phyloP scores from a whole-genome alignment of 768 basidiomycete genomes.

The Leccinum variicolor region DNA sequence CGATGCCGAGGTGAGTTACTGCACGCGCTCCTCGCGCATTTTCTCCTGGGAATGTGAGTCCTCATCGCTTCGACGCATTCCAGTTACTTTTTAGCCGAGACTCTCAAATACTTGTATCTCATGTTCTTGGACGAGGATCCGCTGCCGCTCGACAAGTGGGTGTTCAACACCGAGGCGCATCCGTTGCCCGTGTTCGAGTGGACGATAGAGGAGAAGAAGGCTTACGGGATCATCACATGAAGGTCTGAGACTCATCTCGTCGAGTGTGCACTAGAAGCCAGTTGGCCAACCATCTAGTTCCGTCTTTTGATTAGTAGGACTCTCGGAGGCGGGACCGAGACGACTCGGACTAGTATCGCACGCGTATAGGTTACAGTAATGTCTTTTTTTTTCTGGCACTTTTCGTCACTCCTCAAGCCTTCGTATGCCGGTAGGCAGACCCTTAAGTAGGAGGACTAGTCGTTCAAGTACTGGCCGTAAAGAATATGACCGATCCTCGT shows the following conservation, averaged over 20 bases:
- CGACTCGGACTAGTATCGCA: not conserved
- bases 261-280: not conserved
- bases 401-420: not conserved
- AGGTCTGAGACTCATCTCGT: not conserved
- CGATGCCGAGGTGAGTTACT: conserved; percentile 65
- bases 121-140: not conserved
- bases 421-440: too few species aligned
- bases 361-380: not conserved
- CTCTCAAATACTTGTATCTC: not conserved
- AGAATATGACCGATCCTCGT: too few species aligned
- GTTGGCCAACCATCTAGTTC: not conserved
- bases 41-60: not conserved
- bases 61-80: not conserved
- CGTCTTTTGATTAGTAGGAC: not conserved
- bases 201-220: not conserved
- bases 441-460: too few species aligned
- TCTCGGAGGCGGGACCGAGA: too few species aligned
- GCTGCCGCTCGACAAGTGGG: not conserved
- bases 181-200: not conserved
- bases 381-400: not conserved
- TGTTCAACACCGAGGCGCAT: not conserved
- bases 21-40: not conserved
- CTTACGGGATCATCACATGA: not conserved
- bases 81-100: not conserved
- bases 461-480: too few species aligned